These are phyloP conservation scores for Venturia nashicola DNA, from an alignment of 2,329 filamentous ascomycete species.

Conservation along the genomic window DNA sequence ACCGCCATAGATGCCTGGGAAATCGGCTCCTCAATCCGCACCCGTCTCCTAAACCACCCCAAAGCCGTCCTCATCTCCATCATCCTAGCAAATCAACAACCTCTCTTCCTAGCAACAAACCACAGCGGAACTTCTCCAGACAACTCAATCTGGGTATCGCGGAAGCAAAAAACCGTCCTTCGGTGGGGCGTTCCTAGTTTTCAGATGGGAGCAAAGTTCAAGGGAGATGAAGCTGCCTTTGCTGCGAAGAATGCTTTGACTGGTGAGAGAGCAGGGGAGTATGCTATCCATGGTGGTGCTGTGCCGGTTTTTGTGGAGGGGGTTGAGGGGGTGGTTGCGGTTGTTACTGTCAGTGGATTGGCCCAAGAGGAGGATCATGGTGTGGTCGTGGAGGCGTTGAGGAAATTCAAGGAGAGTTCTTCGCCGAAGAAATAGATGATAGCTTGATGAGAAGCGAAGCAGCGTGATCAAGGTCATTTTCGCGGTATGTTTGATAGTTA, in stretches of 20 bases:
- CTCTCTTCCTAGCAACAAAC: slow-evolving; percentile 58
- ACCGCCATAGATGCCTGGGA: slow-evolving; percentile 52
- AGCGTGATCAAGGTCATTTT: too few species aligned
- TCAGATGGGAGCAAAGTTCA: slow-evolving; percentile 57
- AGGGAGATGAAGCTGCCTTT: slow-evolving; percentile 52
- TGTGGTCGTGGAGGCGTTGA: slow-evolving; percentile 58
- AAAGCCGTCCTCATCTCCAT: slow-evolving; percentile 53
- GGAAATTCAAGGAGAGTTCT: slow-evolving; percentile 32
- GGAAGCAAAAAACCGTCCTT: slow-evolving; percentile 61
- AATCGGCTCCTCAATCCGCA: slow-evolving; percentile 52
- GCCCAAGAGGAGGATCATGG: slow-evolving; percentile 69
- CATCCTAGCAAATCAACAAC: slow-evolving; percentile 46
- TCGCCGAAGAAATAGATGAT: background rate
- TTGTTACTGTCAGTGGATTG: slow-evolving; percentile 64
- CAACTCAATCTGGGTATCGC: slow-evolving; percentile 48
- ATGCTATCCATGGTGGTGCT: slow-evolving; percentile 68
- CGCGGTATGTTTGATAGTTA: too few species aligned
- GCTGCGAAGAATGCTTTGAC: slow-evolving; percentile 49
- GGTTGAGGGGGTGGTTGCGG: slow-evolving; percentile 63
- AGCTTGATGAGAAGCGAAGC: too few species aligned
- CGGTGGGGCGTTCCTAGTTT: slow-evolving; percentile 59
- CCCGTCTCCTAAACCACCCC: slow-evolving; percentile 44
- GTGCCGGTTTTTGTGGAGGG: slow-evolving; percentile 60
- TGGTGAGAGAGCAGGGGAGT: slow-evolving; percentile 43
- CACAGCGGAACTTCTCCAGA: slow-evolving; percentile 57